Conservation (phyloP, 495 filamentous ascomycete genomes). For the Cudoniella acicularis region DNA sequence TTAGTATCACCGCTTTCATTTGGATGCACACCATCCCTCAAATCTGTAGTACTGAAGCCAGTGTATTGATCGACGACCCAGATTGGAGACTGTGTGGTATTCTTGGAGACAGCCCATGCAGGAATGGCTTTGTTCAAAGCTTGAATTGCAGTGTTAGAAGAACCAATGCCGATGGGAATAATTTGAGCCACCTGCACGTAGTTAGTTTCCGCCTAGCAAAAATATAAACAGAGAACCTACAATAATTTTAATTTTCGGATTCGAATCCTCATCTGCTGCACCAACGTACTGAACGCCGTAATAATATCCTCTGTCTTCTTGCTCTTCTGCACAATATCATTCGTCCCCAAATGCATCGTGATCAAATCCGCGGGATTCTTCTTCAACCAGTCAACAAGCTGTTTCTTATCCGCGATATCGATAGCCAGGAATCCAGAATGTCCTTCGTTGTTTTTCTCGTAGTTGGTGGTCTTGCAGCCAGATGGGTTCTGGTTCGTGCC, state of each 20-base stretch:
- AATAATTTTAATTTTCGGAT: constrained; percentile 48
- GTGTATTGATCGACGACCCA: constrained; percentile 49
- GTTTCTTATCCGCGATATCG: constrained; percentile 43
- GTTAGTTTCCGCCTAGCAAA: background rate
- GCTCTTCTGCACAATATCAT: constrained; percentile 46
- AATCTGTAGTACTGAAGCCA: constrained; percentile 37
- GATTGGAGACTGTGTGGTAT: constrained; percentile 45
- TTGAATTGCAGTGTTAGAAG: constrained; percentile 36
- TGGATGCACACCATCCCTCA: constrained; percentile 47
- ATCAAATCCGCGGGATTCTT: background rate
- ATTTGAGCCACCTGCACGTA: constrained; percentile 46
- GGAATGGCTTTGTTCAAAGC: constrained; percentile 45
- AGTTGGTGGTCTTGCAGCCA: constrained; percentile 35
- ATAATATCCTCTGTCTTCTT: constrained; percentile 39
- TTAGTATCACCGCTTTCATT: constrained; percentile 42
- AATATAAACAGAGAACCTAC: constrained; percentile 29
- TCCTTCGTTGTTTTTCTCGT: constrained; percentile 49
- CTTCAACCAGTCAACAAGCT: constrained; percentile 45
- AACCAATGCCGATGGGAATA: constrained; percentile 41
- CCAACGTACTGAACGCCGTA: constrained; percentile 41
- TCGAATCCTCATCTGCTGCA: constrained; percentile 42
- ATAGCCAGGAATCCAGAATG: constrained; percentile 49
- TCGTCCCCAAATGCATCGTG: constrained; percentile 50
- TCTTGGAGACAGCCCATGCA: constrained; percentile 40
- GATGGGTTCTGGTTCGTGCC: constrained; percentile 29